Conservation (phyloP, 352 stramenopile genomes). For the Pythium sukuiense region DNA sequence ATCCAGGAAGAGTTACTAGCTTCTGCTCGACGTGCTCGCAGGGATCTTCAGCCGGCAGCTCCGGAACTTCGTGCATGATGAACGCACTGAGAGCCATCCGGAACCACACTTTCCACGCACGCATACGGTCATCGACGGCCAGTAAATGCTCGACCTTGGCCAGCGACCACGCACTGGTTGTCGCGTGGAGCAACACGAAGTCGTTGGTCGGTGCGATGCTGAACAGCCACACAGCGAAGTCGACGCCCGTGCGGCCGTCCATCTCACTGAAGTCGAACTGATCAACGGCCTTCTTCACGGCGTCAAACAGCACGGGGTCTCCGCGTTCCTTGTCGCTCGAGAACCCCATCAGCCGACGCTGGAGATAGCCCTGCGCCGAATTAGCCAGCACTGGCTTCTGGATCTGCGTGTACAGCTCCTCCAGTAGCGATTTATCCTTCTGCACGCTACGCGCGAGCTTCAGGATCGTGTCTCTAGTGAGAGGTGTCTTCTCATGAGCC, state of each 20-base stretch:
- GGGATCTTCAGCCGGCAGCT: conserved; percentile 28
- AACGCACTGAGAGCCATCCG: conserved; percentile 32
- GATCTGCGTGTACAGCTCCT: conserved; percentile 13
- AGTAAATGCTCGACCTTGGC: conserved; percentile 39
- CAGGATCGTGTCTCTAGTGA: conserved; percentile 25
- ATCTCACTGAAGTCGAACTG: conserved; percentile 29
- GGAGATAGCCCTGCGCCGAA: conserved; percentile 6
- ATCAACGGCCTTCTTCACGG: conserved; percentile 19
- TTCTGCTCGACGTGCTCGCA: conserved; percentile 22
- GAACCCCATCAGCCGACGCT: conserved; percentile 30
- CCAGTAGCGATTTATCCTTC: conserved; percentile 8
- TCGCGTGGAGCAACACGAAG: conserved; percentile 38
- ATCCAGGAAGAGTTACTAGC: conserved; percentile 34
- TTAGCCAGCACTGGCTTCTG: conserved; percentile 4
- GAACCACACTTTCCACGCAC: conserved; percentile 39
- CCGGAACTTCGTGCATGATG: conserved; percentile 24
- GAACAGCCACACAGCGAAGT: conserved; percentile 38
- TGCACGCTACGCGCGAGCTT: conserved; percentile 6
- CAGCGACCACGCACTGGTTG: conserved; percentile 39
- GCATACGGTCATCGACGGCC: conserved; percentile 17
- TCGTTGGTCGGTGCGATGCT: conserved; percentile 31
- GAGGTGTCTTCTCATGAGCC: conserved; percentile 8
- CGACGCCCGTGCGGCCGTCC: conserved; percentile 29
- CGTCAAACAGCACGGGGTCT: conserved; percentile 18
- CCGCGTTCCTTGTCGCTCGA: conserved; percentile 25